Evolutionary conservation across 2,329 filamentous ascomycete genomes (phyloP), one percentile per base, ranked within the genome.

Genomic region (Sphaceloma murrayae): DNA sequence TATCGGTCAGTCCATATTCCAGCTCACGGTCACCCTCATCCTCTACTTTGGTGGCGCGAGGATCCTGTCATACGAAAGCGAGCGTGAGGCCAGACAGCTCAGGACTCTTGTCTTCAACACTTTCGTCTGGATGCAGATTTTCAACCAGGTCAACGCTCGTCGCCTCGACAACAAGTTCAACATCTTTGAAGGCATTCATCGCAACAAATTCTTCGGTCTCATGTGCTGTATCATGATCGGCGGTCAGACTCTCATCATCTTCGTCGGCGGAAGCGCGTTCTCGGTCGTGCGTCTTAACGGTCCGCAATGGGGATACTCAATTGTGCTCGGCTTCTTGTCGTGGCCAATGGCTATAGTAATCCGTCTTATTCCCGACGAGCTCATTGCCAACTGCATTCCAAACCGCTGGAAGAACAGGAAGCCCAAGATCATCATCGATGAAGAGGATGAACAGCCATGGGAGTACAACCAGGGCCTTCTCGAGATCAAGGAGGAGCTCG

Each of bases 61-160:
- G 19, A 77, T 85, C 10, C 69, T 85, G n/a, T 68, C 68, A 6
- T 77, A 80, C 53, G 60, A 72, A 10, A 66, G 67, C 21, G 49
- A 51, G 1, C 36, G 48, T 9, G 55, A 67, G 24, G 59, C 73
- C 5, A 58, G 63, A 10, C 71, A 83, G 54, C 71, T 93, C 48
- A 70, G 78, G 46, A 93, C 87, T 2, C 73, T 96, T 36, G 84
- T 96, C 5, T 96, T 96, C 74, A 96, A 96, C 68, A 91, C 86
- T 0, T 96, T 96, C 59, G 89, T 95, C 43, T 96, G 89, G 89
- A 95, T 96, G 88, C 89, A 96, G 56, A 93, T 96, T 55, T 96
- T 96, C 70, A 96, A 96, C 65, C 83, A 94, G 59, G 85, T 93
- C 75, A 96, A 96, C 69, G 94, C 94, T 66, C 85, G 89, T 48